These are phyloP conservation scores for Colletotrichum limetticola DNA, from an alignment of 2,329 filamentous ascomycete species.

Conservation along the genomic window DNA sequence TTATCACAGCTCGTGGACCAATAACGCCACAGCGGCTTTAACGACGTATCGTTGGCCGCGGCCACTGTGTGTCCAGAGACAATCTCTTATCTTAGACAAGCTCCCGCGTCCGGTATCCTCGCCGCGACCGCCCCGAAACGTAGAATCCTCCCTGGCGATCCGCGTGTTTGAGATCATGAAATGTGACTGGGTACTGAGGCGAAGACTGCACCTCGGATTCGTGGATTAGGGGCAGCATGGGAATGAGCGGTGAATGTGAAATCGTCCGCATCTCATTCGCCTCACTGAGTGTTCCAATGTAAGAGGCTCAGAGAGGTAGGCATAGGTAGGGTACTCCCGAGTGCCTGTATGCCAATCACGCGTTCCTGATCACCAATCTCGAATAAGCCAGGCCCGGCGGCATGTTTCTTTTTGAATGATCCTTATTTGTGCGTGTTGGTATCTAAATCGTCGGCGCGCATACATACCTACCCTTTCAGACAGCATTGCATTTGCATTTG, in stretches of 20 bases:
- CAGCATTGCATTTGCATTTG: conserved; percentile 10
- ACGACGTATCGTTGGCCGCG: neutral
- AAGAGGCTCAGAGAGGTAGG: neutral
- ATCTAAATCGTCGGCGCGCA: conserved; percentile 18
- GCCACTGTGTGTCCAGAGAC: too few species aligned
- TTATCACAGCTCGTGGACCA: neutral
- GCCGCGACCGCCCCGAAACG: neutral
- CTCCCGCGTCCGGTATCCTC: neutral
- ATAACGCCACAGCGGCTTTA: neutral
- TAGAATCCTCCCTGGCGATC: conserved; percentile 2
- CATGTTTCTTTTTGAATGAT: neutral
- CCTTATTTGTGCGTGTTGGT: neutral
- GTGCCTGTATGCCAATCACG: conserved; percentile 5
- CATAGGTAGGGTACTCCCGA: neutral
- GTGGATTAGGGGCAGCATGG: neutral
- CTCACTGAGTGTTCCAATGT: neutral
- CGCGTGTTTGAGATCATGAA: neutral
- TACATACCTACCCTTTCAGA: conserved; percentile 24
- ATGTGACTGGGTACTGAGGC: too few species aligned
- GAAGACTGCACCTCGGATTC: neutral
- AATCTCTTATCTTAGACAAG: neutral
- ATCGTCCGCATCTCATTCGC: conserved; percentile 3
- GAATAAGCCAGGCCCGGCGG: neutral
- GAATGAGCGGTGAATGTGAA: conserved; percentile 29
- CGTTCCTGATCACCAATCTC: conserved; percentile 11